Conservation (phyloP, 768 basidiomycete species). For the Austroboletus festivus region DNA sequence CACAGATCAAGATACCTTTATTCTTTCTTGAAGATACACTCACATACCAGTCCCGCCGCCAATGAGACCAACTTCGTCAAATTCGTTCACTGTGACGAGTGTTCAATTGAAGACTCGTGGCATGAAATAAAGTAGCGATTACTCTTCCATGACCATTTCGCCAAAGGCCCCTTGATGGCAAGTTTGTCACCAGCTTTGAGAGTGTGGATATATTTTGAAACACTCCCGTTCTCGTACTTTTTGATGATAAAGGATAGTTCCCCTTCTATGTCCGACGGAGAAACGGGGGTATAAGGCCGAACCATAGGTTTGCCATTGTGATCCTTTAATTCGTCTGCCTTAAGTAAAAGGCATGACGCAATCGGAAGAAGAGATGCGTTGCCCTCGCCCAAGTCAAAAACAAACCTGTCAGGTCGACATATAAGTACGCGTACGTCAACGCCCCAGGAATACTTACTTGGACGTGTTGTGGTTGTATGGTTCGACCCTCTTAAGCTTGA, state of each 20-base stretch:
- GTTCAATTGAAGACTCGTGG: background rate
- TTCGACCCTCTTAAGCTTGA: slow-evolving; percentile 75
- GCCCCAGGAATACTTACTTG: slow-evolving; percentile 43
- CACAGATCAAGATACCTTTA: too few relatives aligned
- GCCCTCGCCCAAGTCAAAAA: slow-evolving; percentile 77
- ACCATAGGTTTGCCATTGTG: slow-evolving; percentile 84
- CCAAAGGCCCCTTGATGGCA: slow-evolving; percentile 86
- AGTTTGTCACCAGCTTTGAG: slow-evolving; percentile 83
- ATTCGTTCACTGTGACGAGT: slow-evolving; percentile 64
- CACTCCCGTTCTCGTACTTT: slow-evolving; percentile 76
- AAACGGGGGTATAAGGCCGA: slow-evolving; percentile 93
- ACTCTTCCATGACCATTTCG: slow-evolving; percentile 87
- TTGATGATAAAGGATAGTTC: slow-evolving; percentile 83
- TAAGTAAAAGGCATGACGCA: slow-evolving; percentile 75
- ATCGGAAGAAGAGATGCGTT: slow-evolving; percentile 77
- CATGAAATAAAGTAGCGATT: slow-evolving; percentile 10
- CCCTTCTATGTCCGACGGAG: slow-evolving; percentile 68
- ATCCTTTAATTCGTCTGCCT: slow-evolving; percentile 67
- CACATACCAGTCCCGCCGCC: slow-evolving; percentile 94
- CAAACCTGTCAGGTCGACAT: slow-evolving; percentile 45
- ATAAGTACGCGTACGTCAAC: background rate
- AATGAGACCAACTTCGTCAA: slow-evolving; percentile 83
- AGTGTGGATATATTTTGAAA: slow-evolving; percentile 78
- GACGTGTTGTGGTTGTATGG: slow-evolving; percentile 96
- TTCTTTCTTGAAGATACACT: slow-evolving; percentile 23